Conservation (phyloP, 805 yeast genomes). For the Sungouiella blattae region DNA sequence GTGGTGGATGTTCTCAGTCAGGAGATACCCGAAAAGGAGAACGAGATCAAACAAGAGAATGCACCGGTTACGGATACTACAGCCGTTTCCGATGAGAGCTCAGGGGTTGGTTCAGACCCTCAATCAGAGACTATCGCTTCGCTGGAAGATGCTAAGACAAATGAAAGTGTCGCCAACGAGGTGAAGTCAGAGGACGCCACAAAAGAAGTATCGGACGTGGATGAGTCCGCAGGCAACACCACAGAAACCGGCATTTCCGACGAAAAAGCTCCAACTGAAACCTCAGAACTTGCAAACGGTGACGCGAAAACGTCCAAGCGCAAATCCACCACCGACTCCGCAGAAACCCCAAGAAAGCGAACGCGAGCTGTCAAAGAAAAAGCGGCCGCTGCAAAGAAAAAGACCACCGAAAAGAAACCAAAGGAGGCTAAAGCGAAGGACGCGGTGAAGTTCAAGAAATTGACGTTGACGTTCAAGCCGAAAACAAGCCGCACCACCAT, state of each 20-base stretch:
- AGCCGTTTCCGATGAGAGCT: too few species aligned
- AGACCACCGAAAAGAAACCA: conserved; percentile 4
- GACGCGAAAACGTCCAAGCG: too few species aligned
- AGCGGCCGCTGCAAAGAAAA: conserved; percentile 1
- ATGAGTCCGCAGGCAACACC: background rate
- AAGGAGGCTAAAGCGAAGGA: conserved; percentile 6
- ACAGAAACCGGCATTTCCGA: background rate
- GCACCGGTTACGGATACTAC: background rate
- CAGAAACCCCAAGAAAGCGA: too few species aligned
- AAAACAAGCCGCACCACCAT: conserved; percentile 27
- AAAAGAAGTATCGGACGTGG: background rate
- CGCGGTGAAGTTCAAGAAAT: conserved; percentile 1
- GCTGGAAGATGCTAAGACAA: background rate
- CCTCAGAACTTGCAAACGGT: too few species aligned
- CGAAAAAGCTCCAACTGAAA: background rate
- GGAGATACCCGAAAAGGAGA: background rate
- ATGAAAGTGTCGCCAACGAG: background rate
- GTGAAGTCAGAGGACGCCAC: background rate
- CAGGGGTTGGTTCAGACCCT: too few species aligned
- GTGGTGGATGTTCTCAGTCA: background rate
- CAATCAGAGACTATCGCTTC: background rate
- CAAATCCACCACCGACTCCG: background rate
- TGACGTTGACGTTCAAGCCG: conserved; percentile 4
- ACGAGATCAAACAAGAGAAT: background rate
- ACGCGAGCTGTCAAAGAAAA: background rate